Evolutionary conservation across 176 grass and related monocot genomes (phyloP).

Genomic region (Alloteropsis semialata): DNA sequence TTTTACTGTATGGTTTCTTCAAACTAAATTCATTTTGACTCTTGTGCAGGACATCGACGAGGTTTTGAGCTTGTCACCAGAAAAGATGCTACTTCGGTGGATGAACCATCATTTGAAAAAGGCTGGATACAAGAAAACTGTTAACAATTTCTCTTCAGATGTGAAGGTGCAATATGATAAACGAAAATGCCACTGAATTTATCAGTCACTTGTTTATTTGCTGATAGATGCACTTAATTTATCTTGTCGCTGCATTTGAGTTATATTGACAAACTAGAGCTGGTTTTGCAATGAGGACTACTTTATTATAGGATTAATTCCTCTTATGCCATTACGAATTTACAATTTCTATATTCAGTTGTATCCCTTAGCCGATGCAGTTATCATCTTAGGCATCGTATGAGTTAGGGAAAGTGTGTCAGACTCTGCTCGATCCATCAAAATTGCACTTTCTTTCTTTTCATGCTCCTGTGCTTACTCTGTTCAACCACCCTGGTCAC

Average conservation of each 20-base stretch:
- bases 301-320: slow-evolving; percentile 13
- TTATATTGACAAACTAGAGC: slow-evolving; percentile 17
- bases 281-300: not conserved
- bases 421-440: not conserved
- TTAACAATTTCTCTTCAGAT: slow-evolving; percentile 97
- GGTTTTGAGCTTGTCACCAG: slow-evolving; percentile 78
- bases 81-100: slow-evolving; percentile 95
- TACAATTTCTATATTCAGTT: too few relatives aligned
- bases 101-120: slow-evolving; percentile 99
- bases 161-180: slow-evolving; percentile 61
- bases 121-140: slow-evolving; percentile 97
- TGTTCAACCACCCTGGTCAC: slow-evolving; percentile 28
- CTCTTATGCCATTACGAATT: too few relatives aligned
- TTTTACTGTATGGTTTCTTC: not conserved
- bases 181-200: slow-evolving; percentile 5
- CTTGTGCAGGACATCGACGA: slow-evolving; percentile 91
- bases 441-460: not conserved
- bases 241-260: not conserved
- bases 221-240: not conserved
- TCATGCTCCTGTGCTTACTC: slow-evolving; percentile 15
- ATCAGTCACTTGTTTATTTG: slow-evolving; percentile 12
- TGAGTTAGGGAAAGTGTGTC: not conserved
- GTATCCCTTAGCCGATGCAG: not conserved
- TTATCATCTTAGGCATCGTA: not conserved
- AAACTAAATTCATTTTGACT: slow-evolving; percentile 16